Conservation (phyloP, 768 basidiomycete species). For the Pleurotus salmoneostramineus region DNA sequence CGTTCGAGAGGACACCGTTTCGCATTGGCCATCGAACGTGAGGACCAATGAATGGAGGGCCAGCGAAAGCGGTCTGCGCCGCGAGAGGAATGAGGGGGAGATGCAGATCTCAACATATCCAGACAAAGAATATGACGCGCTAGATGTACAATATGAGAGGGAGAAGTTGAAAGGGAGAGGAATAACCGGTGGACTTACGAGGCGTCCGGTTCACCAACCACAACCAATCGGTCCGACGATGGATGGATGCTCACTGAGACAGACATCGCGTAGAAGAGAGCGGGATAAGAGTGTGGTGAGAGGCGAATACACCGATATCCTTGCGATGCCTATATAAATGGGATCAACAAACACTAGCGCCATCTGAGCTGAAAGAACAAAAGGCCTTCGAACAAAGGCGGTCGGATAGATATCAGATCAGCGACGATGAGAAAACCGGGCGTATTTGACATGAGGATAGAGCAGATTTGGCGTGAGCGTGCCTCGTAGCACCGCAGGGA, state of each 20-base stretch:
- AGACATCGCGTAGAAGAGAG: slow-evolving; percentile 43
- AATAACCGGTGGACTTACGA: slow-evolving; percentile 40
- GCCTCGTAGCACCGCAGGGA: background rate
- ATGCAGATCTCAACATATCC: slow-evolving; percentile 73
- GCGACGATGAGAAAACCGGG: background rate
- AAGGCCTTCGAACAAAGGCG: slow-evolving; percentile 6
- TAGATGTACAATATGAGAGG: too few relatives aligned
- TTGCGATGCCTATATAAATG: background rate
- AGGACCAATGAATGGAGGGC: slow-evolving; percentile 68
- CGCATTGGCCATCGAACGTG: slow-evolving; percentile 84
- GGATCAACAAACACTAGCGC: background rate
- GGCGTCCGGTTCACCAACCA: slow-evolving; percentile 66
- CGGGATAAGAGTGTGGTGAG: background rate
- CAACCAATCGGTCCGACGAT: slow-evolving; percentile 49
- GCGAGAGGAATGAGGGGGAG: slow-evolving; percentile 55
- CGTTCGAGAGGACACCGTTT: slow-evolving; percentile 57
- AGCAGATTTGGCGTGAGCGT: background rate
- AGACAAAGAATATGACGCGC: slow-evolving; percentile 84
- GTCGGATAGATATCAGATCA: background rate
- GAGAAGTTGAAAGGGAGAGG: slow-evolving; percentile 1
- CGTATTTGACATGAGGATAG: background rate
- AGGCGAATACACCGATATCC: background rate
- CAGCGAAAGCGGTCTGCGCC: slow-evolving; percentile 44
- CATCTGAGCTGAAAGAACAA: slow-evolving; percentile 3
- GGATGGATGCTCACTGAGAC: slow-evolving; percentile 64